A percentile compares a stretch with the other conserved stretches of the same genome.
Conservation (phyloP, 1,139 yeast genomes). For the Zygoascus sp. region DNA sequence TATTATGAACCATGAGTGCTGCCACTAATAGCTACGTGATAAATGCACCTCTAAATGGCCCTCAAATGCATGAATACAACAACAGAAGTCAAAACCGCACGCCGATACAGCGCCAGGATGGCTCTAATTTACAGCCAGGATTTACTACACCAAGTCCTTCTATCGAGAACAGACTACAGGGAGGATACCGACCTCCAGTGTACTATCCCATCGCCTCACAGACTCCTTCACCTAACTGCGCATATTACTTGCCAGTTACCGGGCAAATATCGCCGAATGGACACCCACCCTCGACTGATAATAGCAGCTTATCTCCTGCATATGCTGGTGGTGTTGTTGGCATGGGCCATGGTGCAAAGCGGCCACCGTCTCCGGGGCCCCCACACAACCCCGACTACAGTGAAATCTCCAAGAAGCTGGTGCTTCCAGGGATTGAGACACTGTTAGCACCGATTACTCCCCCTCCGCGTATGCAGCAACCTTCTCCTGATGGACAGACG, state of each 20-base stretch:
- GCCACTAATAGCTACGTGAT: slow-evolving; percentile 4
- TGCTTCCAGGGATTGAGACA: slow-evolving; percentile 15
- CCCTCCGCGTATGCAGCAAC: slow-evolving; percentile 1
- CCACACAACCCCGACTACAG: background rate
- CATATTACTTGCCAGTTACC: background rate
- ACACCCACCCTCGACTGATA: background rate
- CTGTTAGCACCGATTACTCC: slow-evolving; percentile 9
- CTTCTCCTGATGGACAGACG: slow-evolving; percentile 3
- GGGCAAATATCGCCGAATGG: background rate
- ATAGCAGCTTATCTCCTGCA: background rate
- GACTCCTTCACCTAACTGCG: background rate
- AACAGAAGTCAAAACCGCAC: background rate
- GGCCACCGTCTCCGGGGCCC: background rate
- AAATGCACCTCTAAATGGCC: slow-evolving; percentile 1
- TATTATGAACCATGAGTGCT: slow-evolving; percentile 6
- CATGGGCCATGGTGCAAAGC: background rate
- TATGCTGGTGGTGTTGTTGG: background rate
- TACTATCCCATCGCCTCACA: background rate
- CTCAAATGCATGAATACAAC: slow-evolving; percentile 2
- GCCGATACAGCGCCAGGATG: background rate
- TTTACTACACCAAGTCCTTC: slow-evolving; percentile 1
- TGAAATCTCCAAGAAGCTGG: slow-evolving; percentile 8
- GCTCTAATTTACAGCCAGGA: background rate
- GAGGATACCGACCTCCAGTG: background rate
- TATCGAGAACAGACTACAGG: background rate